Conservation (phyloP, 176 grass and related monocot genomes). For the Leersia perrieri region DNA sequence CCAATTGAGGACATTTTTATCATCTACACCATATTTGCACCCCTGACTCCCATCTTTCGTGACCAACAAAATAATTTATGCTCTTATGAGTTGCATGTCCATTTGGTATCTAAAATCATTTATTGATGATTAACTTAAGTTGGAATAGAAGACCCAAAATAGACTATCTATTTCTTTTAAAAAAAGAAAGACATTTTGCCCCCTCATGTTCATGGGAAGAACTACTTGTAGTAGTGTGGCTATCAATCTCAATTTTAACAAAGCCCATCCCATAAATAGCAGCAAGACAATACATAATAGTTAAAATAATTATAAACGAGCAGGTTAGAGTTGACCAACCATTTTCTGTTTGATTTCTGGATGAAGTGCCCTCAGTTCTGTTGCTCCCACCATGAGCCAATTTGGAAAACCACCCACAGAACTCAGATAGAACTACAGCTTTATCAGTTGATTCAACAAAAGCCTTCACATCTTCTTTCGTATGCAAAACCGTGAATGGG, state of each 20-base stretch:
- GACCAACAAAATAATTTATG: neutral
- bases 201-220: neutral
- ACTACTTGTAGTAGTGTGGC: neutral
- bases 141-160: neutral
- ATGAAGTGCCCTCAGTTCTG: slow-evolving; percentile 40
- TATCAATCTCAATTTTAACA: slow-evolving; percentile 24
- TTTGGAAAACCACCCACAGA: slow-evolving; percentile 81
- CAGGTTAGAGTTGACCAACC: slow-evolving; percentile 41
- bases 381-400: slow-evolving; percentile 51
- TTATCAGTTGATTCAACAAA: slow-evolving; percentile 83
- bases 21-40: neutral
- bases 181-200: neutral
- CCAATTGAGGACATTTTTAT: neutral
- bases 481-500: slow-evolving; percentile 68
- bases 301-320: slow-evolving; percentile 8
- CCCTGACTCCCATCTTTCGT: neutral
- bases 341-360: slow-evolving; percentile 49
- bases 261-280: neutral
- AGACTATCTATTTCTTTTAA: neutral
- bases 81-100: neutral
- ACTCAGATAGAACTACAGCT: slow-evolving; percentile 76
- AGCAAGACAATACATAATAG: neutral
- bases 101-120: slow-evolving; percentile 15
- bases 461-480: slow-evolving; percentile 59
- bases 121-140: slow-evolving; percentile 1